Base-by-base conservation (phyloP, 176 grass and related monocot genomes). In the Otatea glauca region DNA sequence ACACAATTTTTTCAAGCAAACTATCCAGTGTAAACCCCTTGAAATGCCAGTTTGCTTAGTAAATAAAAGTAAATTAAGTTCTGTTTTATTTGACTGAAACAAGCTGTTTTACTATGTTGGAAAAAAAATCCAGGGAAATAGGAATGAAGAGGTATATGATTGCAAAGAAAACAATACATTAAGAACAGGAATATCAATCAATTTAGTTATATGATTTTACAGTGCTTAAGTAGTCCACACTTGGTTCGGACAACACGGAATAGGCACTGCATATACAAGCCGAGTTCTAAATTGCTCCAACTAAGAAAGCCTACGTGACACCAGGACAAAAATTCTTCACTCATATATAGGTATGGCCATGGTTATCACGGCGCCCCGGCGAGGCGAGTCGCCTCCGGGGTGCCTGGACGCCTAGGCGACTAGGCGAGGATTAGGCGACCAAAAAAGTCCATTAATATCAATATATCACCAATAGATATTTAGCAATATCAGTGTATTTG, bases 21-120 rank as follows among this genome's bases (percentile, higher is more conserved):
- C 21, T n/a, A 47, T 5, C 24, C 16, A 72, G 39, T 23, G 23
- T 60, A 29, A 45, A 72, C 32, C 11, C 41, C 14, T 82, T 82
- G 13, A 82, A 42, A 82, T 45, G 38, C 15, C 39, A 9, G 51
- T 20, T 59, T 71, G 37, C 4, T 60, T 59, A 29, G 67, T 58
- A 41, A 71, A 42, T 15, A 48, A n/a, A 65, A 65, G 58, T 64
- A 62, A 45, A 67, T n/a, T 35, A 66, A 50, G 21, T 66, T 79
- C 24, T 43, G 21, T 81, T 79, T 21, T 27, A 21, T 42, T 82
- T 32, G 3, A 82, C 47, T 61, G 16, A 47, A 15, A 11, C n/a
- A 0, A 44, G 35, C 79, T 44, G 23, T 14, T 43, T 61, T 60
- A 53, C 16, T 15, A 72, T 45, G 55, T 35, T n/a, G 20, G 44